These are phyloP conservation scores for Pulicaria dysenterica DNA, from an alignment of 129 eudicot species.

Conservation along the genomic window DNA sequence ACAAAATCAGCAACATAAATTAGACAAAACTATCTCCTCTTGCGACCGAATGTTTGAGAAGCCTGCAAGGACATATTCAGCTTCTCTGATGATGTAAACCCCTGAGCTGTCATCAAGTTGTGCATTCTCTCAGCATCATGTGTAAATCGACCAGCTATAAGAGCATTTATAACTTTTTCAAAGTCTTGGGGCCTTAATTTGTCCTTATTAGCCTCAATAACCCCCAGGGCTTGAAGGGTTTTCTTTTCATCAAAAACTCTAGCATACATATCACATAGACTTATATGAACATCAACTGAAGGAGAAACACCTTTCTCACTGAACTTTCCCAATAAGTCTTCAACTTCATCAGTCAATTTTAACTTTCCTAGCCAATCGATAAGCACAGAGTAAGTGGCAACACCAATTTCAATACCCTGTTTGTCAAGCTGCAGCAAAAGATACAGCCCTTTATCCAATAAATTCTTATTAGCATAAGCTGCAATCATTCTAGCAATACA, in stretches of 20 bases:
- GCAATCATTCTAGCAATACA: slow-evolving; percentile 63
- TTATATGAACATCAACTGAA: slow-evolving; percentile 60
- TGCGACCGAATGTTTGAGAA: slow-evolving; percentile 26
- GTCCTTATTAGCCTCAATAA: slow-evolving; percentile 65
- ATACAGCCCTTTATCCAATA: slow-evolving; percentile 63
- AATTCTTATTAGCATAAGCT: slow-evolving; percentile 61
- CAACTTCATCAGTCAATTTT: slow-evolving; percentile 82
- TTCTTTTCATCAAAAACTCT: slow-evolving; percentile 62
- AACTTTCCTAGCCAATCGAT: slow-evolving; percentile 80
- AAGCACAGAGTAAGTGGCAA: slow-evolving; percentile 64
- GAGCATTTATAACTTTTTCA: slow-evolving; percentile 61
- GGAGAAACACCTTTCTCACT: slow-evolving; percentile 65
- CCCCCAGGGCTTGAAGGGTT: slow-evolving; percentile 78
- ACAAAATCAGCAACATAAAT: background rate
- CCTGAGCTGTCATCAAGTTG: slow-evolving; percentile 54
- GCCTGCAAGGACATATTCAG: slow-evolving; percentile 28
- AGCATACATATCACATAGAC: slow-evolving; percentile 84
- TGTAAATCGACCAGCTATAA: slow-evolving; percentile 49
- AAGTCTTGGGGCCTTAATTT: slow-evolving; percentile 48
- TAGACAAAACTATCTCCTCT: slow-evolving; percentile 17
- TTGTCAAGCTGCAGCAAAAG: slow-evolving; percentile 72
- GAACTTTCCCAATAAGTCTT: slow-evolving; percentile 63
- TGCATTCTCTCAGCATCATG: slow-evolving; percentile 62
- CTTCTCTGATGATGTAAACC: slow-evolving; percentile 42
- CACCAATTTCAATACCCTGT: slow-evolving; percentile 67